Evolutionary conservation across 495 filamentous ascomycete genomes (phyloP), one percentile per base, ranked within the genome.

Genomic region (Penicillium cosmopolitanum): DNA sequence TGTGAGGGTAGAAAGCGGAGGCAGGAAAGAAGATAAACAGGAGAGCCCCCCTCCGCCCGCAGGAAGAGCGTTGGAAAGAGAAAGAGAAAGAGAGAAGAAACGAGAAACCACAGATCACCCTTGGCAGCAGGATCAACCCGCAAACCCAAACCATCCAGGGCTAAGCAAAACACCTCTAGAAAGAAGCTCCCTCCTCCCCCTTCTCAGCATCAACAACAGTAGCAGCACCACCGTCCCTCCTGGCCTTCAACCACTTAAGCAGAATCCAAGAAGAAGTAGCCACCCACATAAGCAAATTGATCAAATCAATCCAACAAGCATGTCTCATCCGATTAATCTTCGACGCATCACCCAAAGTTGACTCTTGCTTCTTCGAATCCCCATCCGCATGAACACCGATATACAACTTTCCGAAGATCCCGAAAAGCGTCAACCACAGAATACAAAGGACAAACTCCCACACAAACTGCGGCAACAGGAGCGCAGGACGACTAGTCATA

Each of bases 271-370:
- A 62, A 2, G 77, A 76, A 11, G 82, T 86, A 33, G 85, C 66
- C 28, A 89, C 68, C 91, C 92, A 96, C 23, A 96, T 74, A 35
- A 89, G 57, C 69, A 89, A 81, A 66, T 88, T 89, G 21, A 84
- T 73, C 51, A 96, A 74, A 73, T 93, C 90, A 21, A 96, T 74
- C 91, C 91, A 96, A 31, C 93, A 90, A 28, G 92, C 91, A 71
- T 88, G 85, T 73, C 92, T 89, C 92, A 96, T 95, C 33, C 89
- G 80, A 63, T 79, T 76, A 51, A 92, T 81, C 65, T 71, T 72
- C 34, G 53, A 18, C 19, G 56, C 61, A 69, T 71, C 66, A 19
- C 63, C 65, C 28, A 67, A 35, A 5, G 8, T 50, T 10, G 44
- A 84, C 57, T 86, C 77, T 69, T 90, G 33, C 44, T 51, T 33